Evolutionary conservation across 2,329 filamentous ascomycete genomes (phyloP).

Genomic region (Cryoendolithus antarcticus): DNA sequence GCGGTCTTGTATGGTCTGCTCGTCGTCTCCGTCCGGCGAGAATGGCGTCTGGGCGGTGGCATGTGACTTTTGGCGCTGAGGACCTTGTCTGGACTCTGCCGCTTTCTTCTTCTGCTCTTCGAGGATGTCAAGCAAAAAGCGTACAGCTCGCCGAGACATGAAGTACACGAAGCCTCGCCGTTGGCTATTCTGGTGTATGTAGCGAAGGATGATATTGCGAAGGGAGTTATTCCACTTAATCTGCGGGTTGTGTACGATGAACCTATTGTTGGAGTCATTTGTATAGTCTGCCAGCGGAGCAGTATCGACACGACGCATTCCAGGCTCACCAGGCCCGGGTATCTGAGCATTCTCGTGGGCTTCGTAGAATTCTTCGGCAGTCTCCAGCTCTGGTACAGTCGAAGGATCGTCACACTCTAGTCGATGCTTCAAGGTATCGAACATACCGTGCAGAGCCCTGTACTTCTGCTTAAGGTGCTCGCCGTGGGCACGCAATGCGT

Average conservation of each 20-base stretch:
- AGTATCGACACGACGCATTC: constrained; percentile 42
- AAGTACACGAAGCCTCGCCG: constrained; percentile 95
- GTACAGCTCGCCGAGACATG: constrained; percentile 85
- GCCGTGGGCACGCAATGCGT: constrained; percentile 43
- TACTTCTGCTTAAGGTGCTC: constrained; percentile 45
- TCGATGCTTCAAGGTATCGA: constrained; percentile 43
- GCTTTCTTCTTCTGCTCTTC: constrained; percentile 80
- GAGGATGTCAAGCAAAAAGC: constrained; percentile 95
- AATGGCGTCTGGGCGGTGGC: constrained; percentile 16
- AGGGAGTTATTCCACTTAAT: constrained; percentile 97
- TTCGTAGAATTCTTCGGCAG: constrained; percentile 33
- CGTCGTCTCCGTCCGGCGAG: constrained; percentile 44
- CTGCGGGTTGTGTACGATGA: constrained; percentile 95
- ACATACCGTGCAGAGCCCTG: constrained; percentile 45
- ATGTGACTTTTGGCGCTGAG: constrained; percentile 15
- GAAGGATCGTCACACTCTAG: constrained; percentile 45
- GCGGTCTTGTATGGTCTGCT: constrained; percentile 65
- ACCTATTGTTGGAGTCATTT: constrained; percentile 94
- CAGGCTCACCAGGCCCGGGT: constrained; percentile 28
- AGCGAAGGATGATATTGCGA: constrained; percentile 89
- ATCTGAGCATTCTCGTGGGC: constrained; percentile 34
- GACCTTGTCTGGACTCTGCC: constrained; percentile 11
- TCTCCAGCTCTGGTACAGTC: constrained; percentile 30
- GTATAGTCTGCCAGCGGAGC: constrained; percentile 67
- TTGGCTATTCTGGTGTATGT: constrained; percentile 95